Conservation (phyloP, 108 stramenopile genomes). For the Fistulifera pelliculosa region DNA sequence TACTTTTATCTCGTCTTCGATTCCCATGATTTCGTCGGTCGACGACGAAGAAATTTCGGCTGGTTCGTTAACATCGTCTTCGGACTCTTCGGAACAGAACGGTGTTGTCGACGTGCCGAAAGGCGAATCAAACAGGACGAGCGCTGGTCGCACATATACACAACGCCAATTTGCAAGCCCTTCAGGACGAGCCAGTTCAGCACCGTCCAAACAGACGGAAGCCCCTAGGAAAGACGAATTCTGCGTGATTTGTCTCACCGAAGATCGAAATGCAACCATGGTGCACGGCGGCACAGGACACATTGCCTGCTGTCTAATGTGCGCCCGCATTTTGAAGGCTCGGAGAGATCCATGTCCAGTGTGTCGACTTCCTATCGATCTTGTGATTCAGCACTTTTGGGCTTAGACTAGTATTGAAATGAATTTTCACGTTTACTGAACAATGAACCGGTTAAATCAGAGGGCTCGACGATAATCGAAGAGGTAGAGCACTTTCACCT, state of each 20-base stretch:
- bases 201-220: background rate
- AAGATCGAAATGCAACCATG: constrained; percentile 78
- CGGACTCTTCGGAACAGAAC: background rate
- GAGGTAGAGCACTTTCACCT: no score
- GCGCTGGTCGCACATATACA: background rate
- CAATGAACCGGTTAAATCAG: no score
- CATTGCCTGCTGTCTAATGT: constrained; percentile 83
- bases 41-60: background rate
- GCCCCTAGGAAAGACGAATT: constrained; percentile 9
- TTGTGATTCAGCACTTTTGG: constrained; percentile 78
- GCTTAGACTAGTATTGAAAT: no score
- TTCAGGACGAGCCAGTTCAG: no score
- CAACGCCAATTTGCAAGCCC: background rate
- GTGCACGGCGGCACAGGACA: constrained; percentile 92
- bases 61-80: constrained; percentile 1
- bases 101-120: constrained; percentile 2
- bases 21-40: no score
- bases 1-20: no score
- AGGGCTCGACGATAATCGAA: no score
- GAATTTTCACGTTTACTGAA: no score
- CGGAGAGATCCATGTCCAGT: constrained; percentile 68
- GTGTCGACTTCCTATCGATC: constrained; percentile 64
- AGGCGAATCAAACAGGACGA: background rate
- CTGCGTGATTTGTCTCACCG: constrained; percentile 68
- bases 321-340: constrained; percentile 80